Conservation (phyloP, 257 asterid genomes). For the Jaltomata sinuosa region DNA sequence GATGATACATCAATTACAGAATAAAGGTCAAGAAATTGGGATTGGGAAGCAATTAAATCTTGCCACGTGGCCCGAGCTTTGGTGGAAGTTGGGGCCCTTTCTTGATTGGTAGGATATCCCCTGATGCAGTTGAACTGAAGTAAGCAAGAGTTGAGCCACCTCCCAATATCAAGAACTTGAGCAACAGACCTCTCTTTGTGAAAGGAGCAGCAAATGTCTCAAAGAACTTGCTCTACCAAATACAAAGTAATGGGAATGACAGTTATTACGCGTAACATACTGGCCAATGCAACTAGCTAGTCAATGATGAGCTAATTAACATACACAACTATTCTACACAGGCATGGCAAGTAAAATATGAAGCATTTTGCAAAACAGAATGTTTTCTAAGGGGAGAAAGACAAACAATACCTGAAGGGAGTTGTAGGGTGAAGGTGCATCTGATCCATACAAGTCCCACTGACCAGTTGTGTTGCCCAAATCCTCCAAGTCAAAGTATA, state of each 20-base stretch:
- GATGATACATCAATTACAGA: constrained; percentile 20
- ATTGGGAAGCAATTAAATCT: constrained; percentile 32
- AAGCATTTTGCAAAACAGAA: background rate
- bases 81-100: constrained; percentile 97
- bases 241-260: background rate
- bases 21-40: constrained; percentile 5
- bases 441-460: constrained; percentile 97
- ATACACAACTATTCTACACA: background rate
- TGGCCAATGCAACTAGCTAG: background rate
- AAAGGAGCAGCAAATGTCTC: constrained; percentile 97
- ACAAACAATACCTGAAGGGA: constrained; percentile 51
- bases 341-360: background rate
- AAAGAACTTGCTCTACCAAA: constrained; percentile 84
- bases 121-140: constrained; percentile 74
- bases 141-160: constrained; percentile 84
- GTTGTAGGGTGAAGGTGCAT: constrained; percentile 95
- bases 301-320: background rate
- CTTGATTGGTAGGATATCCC: constrained; percentile 81
- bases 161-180: constrained; percentile 87
- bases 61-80: constrained; percentile 72
- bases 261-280: background rate
- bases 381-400: background rate
- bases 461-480: constrained; percentile 87
- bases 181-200: constrained; percentile 94
- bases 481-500: constrained; percentile 93